Conservation (phyloP, 2,329 filamentous ascomycete species). For the Ceratocystiopsis brevicomis region DNA sequence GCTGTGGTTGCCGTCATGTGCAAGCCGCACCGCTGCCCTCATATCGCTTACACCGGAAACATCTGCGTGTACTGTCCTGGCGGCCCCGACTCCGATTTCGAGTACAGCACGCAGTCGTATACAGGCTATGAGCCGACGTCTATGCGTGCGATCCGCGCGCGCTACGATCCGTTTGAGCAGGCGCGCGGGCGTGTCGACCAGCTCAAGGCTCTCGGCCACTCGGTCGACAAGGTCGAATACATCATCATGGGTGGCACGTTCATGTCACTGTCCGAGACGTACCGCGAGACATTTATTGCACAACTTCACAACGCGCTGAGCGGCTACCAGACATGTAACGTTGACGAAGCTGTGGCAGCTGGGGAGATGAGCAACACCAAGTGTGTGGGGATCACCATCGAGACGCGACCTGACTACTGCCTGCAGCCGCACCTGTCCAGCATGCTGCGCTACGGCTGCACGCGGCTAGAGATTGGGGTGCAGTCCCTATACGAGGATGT, state of each 20-base stretch:
- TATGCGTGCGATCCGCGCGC: slow-evolving; percentile 90
- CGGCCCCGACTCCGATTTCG: slow-evolving; percentile 93
- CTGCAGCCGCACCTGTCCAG: slow-evolving; percentile 84
- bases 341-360: slow-evolving; percentile 86
- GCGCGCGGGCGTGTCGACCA: slow-evolving; percentile 90
- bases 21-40: slow-evolving; percentile 92
- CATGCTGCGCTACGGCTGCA: slow-evolving; percentile 97
- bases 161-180: slow-evolving; percentile 96
- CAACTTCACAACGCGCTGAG: slow-evolving; percentile 94
- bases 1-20: slow-evolving; percentile 99
- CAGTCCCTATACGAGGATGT: slow-evolving; percentile 97
- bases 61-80: slow-evolving; percentile 98
- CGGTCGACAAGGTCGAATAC: slow-evolving; percentile 97
- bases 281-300: slow-evolving; percentile 83
- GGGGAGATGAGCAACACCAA: slow-evolving; percentile 95
- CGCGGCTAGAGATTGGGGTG: slow-evolving; percentile 81
- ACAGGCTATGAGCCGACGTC: slow-evolving; percentile 97
- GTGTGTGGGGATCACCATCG: slow-evolving; percentile 96
- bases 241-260: slow-evolving; percentile 99
- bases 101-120: slow-evolving; percentile 97
- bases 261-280: slow-evolving; percentile 83
- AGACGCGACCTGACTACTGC: slow-evolving; percentile 93
- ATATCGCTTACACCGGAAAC: slow-evolving; percentile 96
- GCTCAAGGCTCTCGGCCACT: slow-evolving; percentile 86
- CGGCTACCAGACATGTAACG: slow-evolving; percentile 82